These are phyloP conservation scores for Trypanosoma caninum DNA, from an alignment of 208 protist species.

Conservation along the genomic window DNA sequence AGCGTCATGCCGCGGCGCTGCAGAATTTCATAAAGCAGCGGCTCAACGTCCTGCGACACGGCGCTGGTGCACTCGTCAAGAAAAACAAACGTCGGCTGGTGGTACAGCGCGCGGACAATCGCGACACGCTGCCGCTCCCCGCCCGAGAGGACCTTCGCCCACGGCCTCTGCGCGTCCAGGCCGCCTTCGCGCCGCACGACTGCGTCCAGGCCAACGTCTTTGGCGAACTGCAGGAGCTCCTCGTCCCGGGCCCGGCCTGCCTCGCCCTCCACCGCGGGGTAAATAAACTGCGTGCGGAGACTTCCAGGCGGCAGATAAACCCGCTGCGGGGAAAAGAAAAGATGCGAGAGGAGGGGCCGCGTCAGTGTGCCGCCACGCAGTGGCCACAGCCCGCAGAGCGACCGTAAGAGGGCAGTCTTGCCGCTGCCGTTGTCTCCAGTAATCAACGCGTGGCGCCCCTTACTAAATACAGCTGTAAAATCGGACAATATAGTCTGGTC, in stretches of 20 bases:
- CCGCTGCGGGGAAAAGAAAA: conserved; percentile 76
- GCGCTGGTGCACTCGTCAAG: conserved; percentile 92
- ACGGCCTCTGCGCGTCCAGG: conserved; percentile 67
- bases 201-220: conserved; percentile 43
- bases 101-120: conserved; percentile 74
- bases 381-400: conserved; percentile 75
- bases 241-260: conserved; percentile 37
- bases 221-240: conserved; percentile 38
- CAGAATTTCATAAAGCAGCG: conserved; percentile 56
- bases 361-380: conserved; percentile 45
- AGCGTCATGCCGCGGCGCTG: conserved; percentile 74
- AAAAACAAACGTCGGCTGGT: conserved; percentile 78
- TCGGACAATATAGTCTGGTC: conserved; percentile 43
- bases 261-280: conserved; percentile 44
- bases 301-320: conserved; percentile 80
- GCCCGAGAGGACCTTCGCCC: conserved; percentile 85
- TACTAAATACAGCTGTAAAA: conserved; percentile 54
- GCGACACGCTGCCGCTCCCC: conserved; percentile 89
- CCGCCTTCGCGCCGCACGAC: conserved; percentile 82
- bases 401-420: conserved; percentile 80
- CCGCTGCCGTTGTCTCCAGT: conserved; percentile 89
- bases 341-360: conserved; percentile 25
- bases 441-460: conserved; percentile 64
- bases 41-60: conserved; percentile 83
- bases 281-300: conserved; percentile 77